Conservation (phyloP, 2,329 filamentous ascomycete genomes). For the Stromatinia cepivora region DNA sequence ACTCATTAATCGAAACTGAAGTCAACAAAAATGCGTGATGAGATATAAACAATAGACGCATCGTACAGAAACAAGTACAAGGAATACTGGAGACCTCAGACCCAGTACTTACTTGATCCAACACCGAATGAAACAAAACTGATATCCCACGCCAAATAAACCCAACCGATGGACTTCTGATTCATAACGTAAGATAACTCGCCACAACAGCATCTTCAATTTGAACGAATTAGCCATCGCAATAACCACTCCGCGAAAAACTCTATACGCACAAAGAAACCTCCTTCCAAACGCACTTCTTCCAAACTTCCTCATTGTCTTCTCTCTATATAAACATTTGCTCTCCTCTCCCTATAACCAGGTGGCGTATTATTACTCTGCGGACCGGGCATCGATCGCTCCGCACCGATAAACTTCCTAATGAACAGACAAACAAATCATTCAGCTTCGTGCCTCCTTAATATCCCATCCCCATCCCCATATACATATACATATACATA, state of each 20-base stretch:
- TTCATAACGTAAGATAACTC: too few species aligned
- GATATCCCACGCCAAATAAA: too few species aligned
- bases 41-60: too few species aligned
- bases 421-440: not conserved
- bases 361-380: not conserved
- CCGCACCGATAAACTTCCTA: not conserved
- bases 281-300: not conserved
- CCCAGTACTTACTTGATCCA: too few species aligned
- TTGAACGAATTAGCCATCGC: not conserved
- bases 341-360: not conserved
- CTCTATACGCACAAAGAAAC: not conserved
- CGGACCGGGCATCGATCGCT: not conserved
- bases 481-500: not conserved
- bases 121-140: too few species aligned
- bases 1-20: too few species aligned
- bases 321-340: not conserved
- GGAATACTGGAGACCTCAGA: too few species aligned
- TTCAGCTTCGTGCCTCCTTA: not conserved
- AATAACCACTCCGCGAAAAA: not conserved
- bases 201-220: too few species aligned
- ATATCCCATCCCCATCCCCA: not conserved
- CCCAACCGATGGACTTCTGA: too few species aligned
- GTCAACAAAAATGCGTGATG: too few species aligned
- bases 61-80: too few species aligned
- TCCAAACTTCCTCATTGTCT: not conserved